Percentiles rank a stretch among this genome's conserved stretches.
phyloP scores from a whole-genome alignment of 495 filamentous ascomycete species.

The Xylaria palmicola region DNA sequence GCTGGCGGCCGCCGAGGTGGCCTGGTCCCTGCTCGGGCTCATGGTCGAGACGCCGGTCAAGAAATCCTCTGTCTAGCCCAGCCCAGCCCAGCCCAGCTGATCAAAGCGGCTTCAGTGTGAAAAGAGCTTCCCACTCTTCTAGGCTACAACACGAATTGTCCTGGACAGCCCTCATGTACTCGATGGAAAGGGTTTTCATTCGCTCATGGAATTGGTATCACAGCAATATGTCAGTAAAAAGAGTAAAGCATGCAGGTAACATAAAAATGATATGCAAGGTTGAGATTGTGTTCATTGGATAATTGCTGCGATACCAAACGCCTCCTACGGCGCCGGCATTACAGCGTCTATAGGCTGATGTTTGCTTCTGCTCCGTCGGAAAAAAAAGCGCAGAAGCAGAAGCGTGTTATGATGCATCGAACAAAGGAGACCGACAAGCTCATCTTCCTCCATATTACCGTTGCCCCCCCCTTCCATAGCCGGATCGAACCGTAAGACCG shows the following conservation, averaged over 20 bases:
- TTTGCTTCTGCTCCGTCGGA: neutral
- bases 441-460: neutral
- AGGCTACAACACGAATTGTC: too few species aligned
- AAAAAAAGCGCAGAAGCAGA: neutral
- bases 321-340: neutral
- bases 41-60: slow-evolving; percentile 38
- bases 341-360: slow-evolving; percentile 7
- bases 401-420: slow-evolving; percentile 1
- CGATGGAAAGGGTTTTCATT: neutral
- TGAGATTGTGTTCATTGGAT: slow-evolving; percentile 14
- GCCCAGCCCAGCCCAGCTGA: too few species aligned
- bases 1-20: slow-evolving; percentile 60
- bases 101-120: too few species aligned
- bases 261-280: neutral
- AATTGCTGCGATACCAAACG: neutral
- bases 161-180: too few species aligned
- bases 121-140: too few species aligned
- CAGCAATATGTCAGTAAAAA: too few species aligned
- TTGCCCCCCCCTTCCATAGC: neutral
- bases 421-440: slow-evolving; percentile 9
- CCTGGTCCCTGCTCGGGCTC: slow-evolving; percentile 32
- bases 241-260: neutral
- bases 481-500: neutral
- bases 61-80: too few species aligned
- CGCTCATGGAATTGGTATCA: too few species aligned